phyloP scores from a whole-genome alignment of 768 basidiomycete genomes.

The Trametes maxima region DNA sequence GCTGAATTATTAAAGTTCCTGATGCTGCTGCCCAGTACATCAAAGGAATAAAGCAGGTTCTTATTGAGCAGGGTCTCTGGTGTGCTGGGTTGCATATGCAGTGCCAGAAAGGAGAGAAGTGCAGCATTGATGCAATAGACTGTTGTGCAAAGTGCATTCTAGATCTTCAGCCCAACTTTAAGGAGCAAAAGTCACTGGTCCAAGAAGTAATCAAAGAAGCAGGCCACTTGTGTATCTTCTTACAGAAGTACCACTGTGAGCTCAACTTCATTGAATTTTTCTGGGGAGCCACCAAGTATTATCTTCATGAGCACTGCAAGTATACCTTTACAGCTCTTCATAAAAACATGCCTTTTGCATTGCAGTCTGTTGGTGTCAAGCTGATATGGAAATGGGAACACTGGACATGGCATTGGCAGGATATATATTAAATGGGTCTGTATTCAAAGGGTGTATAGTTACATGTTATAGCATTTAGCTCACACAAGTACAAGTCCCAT shows the following conservation, averaged over 20 bases:
- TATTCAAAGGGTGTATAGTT: slow-evolving; percentile 34
- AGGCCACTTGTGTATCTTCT: slow-evolving; percentile 39
- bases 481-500: slow-evolving; percentile 32
- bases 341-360: slow-evolving; percentile 28
- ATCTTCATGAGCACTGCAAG: slow-evolving; percentile 30
- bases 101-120: too few species aligned
- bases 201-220: background rate
- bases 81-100: too few species aligned
- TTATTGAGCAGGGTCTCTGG: too few species aligned
- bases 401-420: slow-evolving; percentile 34
- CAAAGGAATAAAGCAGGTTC: too few species aligned
- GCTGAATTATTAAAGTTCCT: too few species aligned
- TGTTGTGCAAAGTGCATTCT: too few species aligned
- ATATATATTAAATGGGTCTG: slow-evolving; percentile 37
- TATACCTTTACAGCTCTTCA: slow-evolving; percentile 32
- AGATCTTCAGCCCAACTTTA: too few species aligned
- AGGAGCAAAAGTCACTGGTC: background rate
- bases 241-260: slow-evolving; percentile 45
- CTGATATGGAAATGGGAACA: slow-evolving; percentile 39
- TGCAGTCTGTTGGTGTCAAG: slow-evolving; percentile 24
- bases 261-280: too few species aligned
- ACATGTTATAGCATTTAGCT: slow-evolving; percentile 37
- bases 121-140: too few species aligned
- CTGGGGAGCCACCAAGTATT: slow-evolving; percentile 33
- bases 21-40: too few species aligned